A percentile compares a stretch with the other conserved stretches of the same genome.
phyloP scores from a whole-genome alignment of 257 asterid species.

The Scutellaria galericulata region DNA sequence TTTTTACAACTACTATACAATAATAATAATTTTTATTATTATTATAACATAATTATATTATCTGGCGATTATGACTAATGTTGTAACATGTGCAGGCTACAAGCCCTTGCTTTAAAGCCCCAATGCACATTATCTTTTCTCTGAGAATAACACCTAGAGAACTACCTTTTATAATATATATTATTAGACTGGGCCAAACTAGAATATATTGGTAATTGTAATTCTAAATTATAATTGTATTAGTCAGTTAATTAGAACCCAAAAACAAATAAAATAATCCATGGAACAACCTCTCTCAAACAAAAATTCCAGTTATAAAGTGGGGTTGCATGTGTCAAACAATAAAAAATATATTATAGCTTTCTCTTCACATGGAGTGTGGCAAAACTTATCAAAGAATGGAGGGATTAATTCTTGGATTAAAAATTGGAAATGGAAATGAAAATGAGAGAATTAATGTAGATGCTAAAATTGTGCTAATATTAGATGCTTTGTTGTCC shows the following conservation, averaged over 20 bases:
- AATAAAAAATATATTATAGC: neutral
- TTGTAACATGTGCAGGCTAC: conserved; percentile 32
- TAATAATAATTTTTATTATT: no score
- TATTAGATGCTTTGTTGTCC: no score
- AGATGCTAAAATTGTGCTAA: no score
- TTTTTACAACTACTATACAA: no score
- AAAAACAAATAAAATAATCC: neutral
- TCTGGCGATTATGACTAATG: conserved; percentile 32
- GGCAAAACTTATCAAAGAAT: conserved; percentile 11
- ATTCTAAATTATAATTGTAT: neutral
- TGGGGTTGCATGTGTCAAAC: conserved; percentile 31
- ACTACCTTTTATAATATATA: conserved; percentile 27
- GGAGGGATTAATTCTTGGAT: no score
- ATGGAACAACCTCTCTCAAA: conserved; percentile 18
- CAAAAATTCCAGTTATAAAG: conserved; percentile 42
- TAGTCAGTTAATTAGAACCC: neutral
- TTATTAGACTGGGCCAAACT: conserved; percentile 27
- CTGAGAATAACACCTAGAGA: conserved; percentile 64
- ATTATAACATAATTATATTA: no score
- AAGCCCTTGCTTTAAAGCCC: conserved; percentile 31
- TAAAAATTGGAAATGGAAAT: no score
- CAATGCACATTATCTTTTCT: conserved; percentile 40
- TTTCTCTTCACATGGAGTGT: conserved; percentile 31
- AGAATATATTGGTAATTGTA: conserved; percentile 47
- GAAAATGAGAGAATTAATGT: no score